Percentiles rank a stretch among this genome's conserved stretches.
Evolutionary conservation across 805 yeast species (phyloP).

Genomic region (Ogataea dorogensis): DNA sequence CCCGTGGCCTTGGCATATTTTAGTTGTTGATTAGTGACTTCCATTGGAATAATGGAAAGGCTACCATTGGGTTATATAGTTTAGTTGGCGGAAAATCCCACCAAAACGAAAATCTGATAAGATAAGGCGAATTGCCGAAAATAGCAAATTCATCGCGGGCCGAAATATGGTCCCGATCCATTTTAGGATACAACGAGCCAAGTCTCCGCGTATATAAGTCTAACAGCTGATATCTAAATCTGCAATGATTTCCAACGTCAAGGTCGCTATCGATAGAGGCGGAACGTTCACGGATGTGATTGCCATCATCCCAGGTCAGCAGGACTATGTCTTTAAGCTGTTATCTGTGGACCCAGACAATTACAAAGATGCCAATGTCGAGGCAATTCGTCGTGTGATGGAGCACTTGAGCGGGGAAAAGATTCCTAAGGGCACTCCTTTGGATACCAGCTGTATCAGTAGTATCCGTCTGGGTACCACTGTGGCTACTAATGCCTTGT

Average conservation of each 20-base stretch:
- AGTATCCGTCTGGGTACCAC: constrained; percentile 28
- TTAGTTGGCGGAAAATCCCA: too few species aligned
- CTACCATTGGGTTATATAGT: neutral
- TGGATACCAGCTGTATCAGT: constrained; percentile 20
- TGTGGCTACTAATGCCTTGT: constrained; percentile 25
- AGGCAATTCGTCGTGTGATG: constrained; percentile 25
- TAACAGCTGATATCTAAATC: too few species aligned
- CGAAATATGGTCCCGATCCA: too few species aligned
- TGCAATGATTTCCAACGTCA: constrained; percentile 7
- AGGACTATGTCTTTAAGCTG: constrained; percentile 27
- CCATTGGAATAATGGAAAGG: constrained; percentile 6
- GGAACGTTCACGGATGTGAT: constrained; percentile 49
- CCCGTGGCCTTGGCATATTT: constrained; percentile 14
- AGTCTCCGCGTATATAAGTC: neutral
- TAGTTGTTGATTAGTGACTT: constrained; percentile 1
- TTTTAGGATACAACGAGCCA: too few species aligned
- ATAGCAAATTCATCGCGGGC: neutral
- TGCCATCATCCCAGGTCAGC: constrained; percentile 41
- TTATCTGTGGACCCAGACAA: constrained; percentile 27
- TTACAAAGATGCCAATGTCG: constrained; percentile 28
- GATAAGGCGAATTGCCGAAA: neutral
- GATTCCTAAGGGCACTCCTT: constrained; percentile 15
- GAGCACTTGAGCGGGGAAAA: constrained; percentile 12
- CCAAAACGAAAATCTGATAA: too few species aligned
- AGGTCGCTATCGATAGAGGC: constrained; percentile 29